Evolutionary conservation across 2,329 filamentous ascomycete genomes (phyloP).

Genomic region (Neurospora crassa): DNA sequence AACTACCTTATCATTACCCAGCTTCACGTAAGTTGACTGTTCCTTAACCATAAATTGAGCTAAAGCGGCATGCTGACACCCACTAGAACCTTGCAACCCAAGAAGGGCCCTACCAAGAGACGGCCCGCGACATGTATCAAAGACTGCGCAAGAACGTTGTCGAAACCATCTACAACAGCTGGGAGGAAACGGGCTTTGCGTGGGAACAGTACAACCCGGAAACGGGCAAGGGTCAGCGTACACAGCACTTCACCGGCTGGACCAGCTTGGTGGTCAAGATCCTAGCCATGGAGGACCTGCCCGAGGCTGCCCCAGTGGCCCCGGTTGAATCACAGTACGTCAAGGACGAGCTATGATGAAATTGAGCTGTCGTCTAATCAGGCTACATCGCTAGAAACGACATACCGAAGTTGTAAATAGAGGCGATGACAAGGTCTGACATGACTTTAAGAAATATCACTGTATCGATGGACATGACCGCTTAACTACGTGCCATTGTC

Average conservation of each 20-base stretch:
- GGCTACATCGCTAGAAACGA: neutral
- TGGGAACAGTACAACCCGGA: slow-evolving; percentile 99
- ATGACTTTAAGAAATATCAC: neutral
- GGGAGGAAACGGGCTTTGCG: slow-evolving; percentile 87
- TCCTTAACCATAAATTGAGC: too few relatives aligned
- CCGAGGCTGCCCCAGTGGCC: neutral
- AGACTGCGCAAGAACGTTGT: slow-evolving; percentile 75
- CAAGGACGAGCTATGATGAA: neutral
- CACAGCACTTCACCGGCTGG: slow-evolving; percentile 97
- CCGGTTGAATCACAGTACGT: neutral
- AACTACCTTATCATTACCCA: slow-evolving; percentile 81
- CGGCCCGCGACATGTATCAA: slow-evolving; percentile 65
- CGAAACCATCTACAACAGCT: slow-evolving; percentile 77
- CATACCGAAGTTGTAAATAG: neutral
- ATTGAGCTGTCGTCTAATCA: neutral
- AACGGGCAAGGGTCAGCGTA: slow-evolving; percentile 85
- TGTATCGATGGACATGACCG: neutral
- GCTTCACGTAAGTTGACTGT: slow-evolving; percentile 53
- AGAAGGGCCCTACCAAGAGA: slow-evolving; percentile 57
- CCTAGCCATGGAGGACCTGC: slow-evolving; percentile 80
- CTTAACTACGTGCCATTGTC: neutral
- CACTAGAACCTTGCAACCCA: slow-evolving; percentile 49
- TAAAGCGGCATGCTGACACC: too few relatives aligned
- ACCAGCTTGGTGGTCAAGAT: slow-evolving; percentile 97
- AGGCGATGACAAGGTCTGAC: neutral